Conservation (phyloP, 2,329 filamentous ascomycete genomes). For the Apiospora marii region DNA sequence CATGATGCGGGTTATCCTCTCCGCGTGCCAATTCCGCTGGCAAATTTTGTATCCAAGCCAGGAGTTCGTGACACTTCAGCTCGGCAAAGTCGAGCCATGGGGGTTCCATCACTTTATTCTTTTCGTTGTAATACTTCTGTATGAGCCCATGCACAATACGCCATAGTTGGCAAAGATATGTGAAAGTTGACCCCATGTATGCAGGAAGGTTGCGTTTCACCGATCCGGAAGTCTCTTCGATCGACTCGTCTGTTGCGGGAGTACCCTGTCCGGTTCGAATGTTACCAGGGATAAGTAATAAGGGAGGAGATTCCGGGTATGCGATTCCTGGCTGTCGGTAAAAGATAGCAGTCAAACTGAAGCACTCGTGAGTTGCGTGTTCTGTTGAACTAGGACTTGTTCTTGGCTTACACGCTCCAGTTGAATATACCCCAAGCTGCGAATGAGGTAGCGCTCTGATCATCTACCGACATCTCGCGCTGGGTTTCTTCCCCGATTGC, state of each 20-base stretch:
- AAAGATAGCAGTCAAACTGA: slow-evolving; percentile 43
- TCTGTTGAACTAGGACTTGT: neutral
- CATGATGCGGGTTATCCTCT: slow-evolving; percentile 43
- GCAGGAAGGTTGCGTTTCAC: neutral
- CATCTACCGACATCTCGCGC: slow-evolving; percentile 32
- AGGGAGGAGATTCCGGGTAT: slow-evolving; percentile 34
- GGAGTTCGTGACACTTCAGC: slow-evolving; percentile 48
- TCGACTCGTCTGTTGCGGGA: neutral
- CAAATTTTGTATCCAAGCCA: slow-evolving; percentile 47
- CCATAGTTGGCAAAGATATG: slow-evolving; percentile 47
- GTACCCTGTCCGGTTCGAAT: too few relatives aligned
- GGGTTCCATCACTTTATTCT: neutral
- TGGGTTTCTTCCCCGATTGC: neutral
- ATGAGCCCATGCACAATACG: slow-evolving; percentile 44
- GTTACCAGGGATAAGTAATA: slow-evolving; percentile 35
- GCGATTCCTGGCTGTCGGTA: slow-evolving; percentile 44
- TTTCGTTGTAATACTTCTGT: slow-evolving; percentile 39
- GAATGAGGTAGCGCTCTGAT: slow-evolving; percentile 30
- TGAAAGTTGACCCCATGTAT: slow-evolving; percentile 40
- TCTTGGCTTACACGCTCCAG: slow-evolving; percentile 45
- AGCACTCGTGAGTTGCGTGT: neutral
- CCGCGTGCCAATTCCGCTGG: slow-evolving; percentile 37
- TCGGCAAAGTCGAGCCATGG: slow-evolving; percentile 42
- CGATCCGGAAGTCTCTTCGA: slow-evolving; percentile 27
- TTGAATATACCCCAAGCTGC: slow-evolving; percentile 48